These are phyloP conservation scores for Astragalus membranaceus DNA, from an alignment of 306 rosid genomes.

Conservation along the genomic window DNA sequence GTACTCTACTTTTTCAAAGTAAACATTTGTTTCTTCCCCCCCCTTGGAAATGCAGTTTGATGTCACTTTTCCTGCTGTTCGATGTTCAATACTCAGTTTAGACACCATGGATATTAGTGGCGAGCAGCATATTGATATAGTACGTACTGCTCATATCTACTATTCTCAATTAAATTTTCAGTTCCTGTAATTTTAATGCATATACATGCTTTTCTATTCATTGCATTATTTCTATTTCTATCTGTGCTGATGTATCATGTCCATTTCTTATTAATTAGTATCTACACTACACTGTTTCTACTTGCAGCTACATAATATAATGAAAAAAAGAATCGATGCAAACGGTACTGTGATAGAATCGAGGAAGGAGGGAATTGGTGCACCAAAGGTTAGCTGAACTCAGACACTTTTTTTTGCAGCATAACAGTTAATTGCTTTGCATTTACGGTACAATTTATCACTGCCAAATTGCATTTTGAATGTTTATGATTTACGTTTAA, in stretches of 20 bases:
- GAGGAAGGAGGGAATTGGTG: conserved; percentile 82
- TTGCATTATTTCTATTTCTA: conserved; percentile 5
- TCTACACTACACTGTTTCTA: conserved; percentile 8
- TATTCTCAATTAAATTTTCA: background rate
- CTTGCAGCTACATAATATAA: conserved; percentile 75
- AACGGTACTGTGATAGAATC: conserved; percentile 64
- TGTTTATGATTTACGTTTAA: conserved; percentile 7
- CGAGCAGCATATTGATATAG: conserved; percentile 86
- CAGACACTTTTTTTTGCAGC: background rate
- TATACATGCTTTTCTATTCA: background rate
- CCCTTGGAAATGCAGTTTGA: conserved; percentile 68
- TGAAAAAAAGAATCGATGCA: conserved; percentile 72
- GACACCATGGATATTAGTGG: conserved; percentile 89
- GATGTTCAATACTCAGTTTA: conserved; percentile 84
- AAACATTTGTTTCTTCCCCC: background rate
- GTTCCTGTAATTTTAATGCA: conserved; percentile 6
- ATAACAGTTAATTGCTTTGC: background rate
- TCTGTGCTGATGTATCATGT: background rate
- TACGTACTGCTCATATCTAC: conserved; percentile 34
- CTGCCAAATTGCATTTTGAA: background rate
- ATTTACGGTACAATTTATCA: background rate
- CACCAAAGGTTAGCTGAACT: conserved; percentile 67
- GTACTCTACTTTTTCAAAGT: background rate
- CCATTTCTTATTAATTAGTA: conserved; percentile 5
- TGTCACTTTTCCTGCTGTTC: conserved; percentile 79